phyloP scores from a whole-genome alignment of 768 basidiomycete species.

The Mycena maculata region DNA sequence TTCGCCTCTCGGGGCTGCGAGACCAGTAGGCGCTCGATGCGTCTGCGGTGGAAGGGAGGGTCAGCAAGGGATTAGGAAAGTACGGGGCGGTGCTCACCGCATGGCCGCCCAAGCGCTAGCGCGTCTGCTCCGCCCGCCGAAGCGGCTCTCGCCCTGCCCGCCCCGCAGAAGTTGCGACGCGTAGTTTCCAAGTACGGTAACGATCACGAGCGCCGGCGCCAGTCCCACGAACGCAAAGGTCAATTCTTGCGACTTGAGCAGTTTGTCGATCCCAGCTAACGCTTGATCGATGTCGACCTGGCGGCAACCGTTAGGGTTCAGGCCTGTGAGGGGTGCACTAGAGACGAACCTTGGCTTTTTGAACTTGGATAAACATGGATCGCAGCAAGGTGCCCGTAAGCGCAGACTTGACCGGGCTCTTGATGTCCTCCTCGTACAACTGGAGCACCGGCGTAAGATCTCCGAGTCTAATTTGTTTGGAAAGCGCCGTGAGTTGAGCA shows the following conservation, averaged over 20 bases:
- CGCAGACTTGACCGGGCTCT: slow-evolving; percentile 84
- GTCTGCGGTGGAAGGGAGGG: slow-evolving; percentile 49
- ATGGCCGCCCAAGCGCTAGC: slow-evolving; percentile 76
- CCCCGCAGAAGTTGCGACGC: slow-evolving; percentile 62
- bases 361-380: slow-evolving; percentile 90
- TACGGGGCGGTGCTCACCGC: slow-evolving; percentile 55
- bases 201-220: slow-evolving; percentile 85
- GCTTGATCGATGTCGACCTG: slow-evolving; percentile 27
- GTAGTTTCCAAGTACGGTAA: slow-evolving; percentile 75
- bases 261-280: slow-evolving; percentile 89
- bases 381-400: slow-evolving; percentile 84
- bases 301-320: not conserved
- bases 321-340: not conserved
- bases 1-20: slow-evolving; percentile 50
- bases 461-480: slow-evolving; percentile 75
- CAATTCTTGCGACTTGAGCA: slow-evolving; percentile 93
- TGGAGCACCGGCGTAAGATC: slow-evolving; percentile 89
- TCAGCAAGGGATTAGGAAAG: not conserved
- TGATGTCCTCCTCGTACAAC: slow-evolving; percentile 93
- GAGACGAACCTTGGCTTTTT: slow-evolving; percentile 83
- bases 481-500: slow-evolving; percentile 73
- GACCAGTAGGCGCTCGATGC: slow-evolving; percentile 76
- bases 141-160: slow-evolving; percentile 59
- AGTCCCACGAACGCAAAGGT: slow-evolving; percentile 98
- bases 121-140: slow-evolving; percentile 68